Evolutionary conservation across 1,284 basidiomycete species (phyloP), one percentile per base, ranked within the genome.

Genomic region (Papiliotrema terrestris): DNA sequence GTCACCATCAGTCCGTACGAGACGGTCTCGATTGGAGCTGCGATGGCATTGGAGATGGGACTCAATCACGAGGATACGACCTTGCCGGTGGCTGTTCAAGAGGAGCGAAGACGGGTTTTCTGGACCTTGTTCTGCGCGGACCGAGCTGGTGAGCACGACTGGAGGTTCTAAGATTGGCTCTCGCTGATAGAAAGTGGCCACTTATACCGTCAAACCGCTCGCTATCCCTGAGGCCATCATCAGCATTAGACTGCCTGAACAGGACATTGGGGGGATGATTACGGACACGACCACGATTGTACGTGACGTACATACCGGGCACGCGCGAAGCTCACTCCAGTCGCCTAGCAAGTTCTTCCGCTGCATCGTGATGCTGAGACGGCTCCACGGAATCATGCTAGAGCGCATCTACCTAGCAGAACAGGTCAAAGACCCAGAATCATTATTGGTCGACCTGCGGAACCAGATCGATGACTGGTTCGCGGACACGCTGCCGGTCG

Each of bases 61-160:
- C 39, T 55, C 2, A 46, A 58, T 39, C 19, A 38, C n/a, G 56
- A 58, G n/a, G 49, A 55, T 15, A 37, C 42, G 15, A 38, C 14
- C 9, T 35, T 58, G 25, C 35, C 52, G 23, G 13, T 23, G 20
- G 25, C 45, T 20, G 41, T 39, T 19, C 56, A 51, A 37, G 53
- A 58, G 8, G 41, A 45, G n/a, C 32, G 52, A 11, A 50, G 53
- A 20, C 23, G 49, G 35, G 20, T 58, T 17, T 58, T 58, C 45
- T 58, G 56, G 56, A 47, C 49, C 3, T 25, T 58, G 35, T 51
- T 54, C 32, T 51, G 38, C 14, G 25, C 49, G 43, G 56, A 57
- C 23, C 37, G 56, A 20, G 45, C 23, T 6, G 23, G 43, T 45
- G 43, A 20, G 43, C 23, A 25, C 39, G 8, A 8, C 17, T 41